A percentile compares a stretch with the other conserved stretches of the same genome.
Evolutionary conservation across 768 basidiomycete genomes (phyloP).

Genomic region (Leucocoprinus birnbaumii): DNA sequence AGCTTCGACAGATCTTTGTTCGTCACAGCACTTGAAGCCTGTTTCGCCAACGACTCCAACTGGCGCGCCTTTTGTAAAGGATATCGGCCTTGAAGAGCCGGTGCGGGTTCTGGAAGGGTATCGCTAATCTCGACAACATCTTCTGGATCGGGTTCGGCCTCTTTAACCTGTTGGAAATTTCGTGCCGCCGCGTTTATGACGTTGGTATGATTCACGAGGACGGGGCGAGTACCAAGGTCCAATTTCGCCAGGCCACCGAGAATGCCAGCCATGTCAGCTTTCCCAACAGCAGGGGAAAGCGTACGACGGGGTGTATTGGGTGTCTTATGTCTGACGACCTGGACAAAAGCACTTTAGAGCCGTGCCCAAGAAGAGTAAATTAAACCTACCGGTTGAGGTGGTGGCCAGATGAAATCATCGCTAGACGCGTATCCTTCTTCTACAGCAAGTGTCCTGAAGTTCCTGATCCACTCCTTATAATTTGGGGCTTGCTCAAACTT

Average conservation of each 20-base stretch:
- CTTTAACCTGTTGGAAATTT: slow-evolving; percentile 26
- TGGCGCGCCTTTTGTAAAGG: slow-evolving; percentile 49
- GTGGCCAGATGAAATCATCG: slow-evolving; percentile 74
- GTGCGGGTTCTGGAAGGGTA: slow-evolving; percentile 26
- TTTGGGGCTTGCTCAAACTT: slow-evolving; percentile 69
- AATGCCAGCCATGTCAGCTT: slow-evolving; percentile 50
- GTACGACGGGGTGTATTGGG: slow-evolving; percentile 33
- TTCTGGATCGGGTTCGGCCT: slow-evolving; percentile 5
- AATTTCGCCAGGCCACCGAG: slow-evolving; percentile 60
- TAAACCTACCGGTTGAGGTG: slow-evolving; percentile 34
- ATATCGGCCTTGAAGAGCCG: slow-evolving; percentile 25
- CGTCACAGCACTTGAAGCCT: slow-evolving; percentile 44
- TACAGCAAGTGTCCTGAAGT: slow-evolving; percentile 59
- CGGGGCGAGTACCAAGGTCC: slow-evolving; percentile 47
- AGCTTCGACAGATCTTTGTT: slow-evolving; percentile 51
- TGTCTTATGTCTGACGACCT: slow-evolving; percentile 23
- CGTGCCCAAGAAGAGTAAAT: background rate
- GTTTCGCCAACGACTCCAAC: slow-evolving; percentile 44
- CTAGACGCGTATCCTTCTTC: slow-evolving; percentile 55
- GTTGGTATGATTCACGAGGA: slow-evolving; percentile 52
- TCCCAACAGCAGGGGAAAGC: slow-evolving; percentile 30
- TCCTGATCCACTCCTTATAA: slow-evolving; percentile 62
- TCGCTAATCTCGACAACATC: slow-evolving; percentile 47
- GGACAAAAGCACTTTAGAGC: slow-evolving; percentile 16
- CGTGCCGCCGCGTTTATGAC: slow-evolving; percentile 33